A percentile compares a stretch with the other conserved stretches of the same genome.
Evolutionary conservation across 202 grass and related monocot genomes (phyloP).

Genomic region (Setaria viridis): DNA sequence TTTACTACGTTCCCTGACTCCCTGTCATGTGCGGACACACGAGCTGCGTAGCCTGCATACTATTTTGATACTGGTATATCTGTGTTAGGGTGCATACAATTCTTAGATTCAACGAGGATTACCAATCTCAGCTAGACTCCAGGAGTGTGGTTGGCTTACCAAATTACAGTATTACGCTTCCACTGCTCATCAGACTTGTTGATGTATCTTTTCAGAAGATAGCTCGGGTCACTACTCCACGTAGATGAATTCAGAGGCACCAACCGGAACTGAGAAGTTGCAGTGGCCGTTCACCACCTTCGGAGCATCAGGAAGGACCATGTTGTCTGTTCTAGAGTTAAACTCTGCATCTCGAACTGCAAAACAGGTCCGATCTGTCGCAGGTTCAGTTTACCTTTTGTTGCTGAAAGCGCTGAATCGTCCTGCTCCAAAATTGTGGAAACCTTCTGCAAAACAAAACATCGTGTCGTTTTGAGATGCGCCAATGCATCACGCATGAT

Average conservation of each 20-base stretch:
- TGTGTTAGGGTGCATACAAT: too few relatives aligned
- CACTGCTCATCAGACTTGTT: too few relatives aligned
- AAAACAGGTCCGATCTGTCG: neutral
- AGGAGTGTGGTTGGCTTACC: too few relatives aligned
- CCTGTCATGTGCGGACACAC: too few relatives aligned
- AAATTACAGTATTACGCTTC: too few relatives aligned
- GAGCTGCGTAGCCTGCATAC: neutral
- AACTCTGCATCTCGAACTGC: neutral
- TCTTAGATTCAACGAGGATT: too few relatives aligned
- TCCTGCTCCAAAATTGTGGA: too few relatives aligned
- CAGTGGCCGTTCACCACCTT: too few relatives aligned
- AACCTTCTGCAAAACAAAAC: too few relatives aligned
- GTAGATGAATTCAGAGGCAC: too few relatives aligned
- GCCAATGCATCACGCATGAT: neutral
- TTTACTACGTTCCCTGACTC: neutral
- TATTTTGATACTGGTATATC: neutral
- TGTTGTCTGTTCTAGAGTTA: neutral
- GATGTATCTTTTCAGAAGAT: neutral
- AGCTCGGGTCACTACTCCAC: neutral
- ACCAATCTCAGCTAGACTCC: too few relatives aligned
- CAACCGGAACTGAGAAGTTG: too few relatives aligned
- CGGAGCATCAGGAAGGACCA: neutral
- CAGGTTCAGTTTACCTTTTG: neutral
- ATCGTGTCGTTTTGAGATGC: neutral
- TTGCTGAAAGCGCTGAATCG: neutral